Conservation (phyloP, 352 stramenopile genomes). For the Phytopythium ostracodes region DNA sequence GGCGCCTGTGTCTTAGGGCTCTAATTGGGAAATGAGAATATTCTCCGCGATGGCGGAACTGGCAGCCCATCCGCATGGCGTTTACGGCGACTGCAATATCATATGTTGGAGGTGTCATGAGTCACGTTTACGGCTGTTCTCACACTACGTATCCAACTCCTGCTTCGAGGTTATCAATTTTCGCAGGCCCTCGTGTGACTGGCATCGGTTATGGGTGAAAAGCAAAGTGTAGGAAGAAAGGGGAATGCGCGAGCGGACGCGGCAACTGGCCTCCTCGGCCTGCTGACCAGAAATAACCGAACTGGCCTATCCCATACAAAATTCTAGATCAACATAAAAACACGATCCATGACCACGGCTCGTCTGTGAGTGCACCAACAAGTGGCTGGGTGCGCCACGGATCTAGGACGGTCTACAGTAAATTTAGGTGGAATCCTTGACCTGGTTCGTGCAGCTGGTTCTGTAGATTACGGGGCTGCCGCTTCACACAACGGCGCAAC, state of each 20-base stretch:
- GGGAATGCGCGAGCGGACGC: background rate
- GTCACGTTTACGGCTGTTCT: background rate
- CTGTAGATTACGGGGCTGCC: background rate
- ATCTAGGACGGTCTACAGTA: background rate
- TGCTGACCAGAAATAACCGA: background rate
- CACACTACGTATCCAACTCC: slow-evolving; percentile 7
- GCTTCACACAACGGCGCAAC: background rate
- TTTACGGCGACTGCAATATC: background rate
- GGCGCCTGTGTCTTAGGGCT: background rate
- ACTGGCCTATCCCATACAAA: slow-evolving; percentile 1
- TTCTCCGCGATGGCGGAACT: background rate
- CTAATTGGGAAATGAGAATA: background rate
- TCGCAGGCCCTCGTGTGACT: background rate
- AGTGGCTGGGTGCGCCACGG: background rate
- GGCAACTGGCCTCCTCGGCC: too few species aligned
- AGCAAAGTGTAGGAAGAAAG: background rate
- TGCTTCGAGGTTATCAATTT: slow-evolving; percentile 3
- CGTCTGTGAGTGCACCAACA: background rate
- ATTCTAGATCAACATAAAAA: background rate
- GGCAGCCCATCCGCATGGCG: slow-evolving; percentile 1
- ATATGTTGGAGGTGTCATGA: background rate
- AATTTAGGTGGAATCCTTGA: background rate
- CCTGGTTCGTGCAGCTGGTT: slow-evolving; percentile 1
- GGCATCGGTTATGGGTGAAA: slow-evolving; percentile 1
- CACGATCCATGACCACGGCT: background rate